phyloP scores from a whole-genome alignment of 441 rosid species.

The Flueggea neowawraea region DNA sequence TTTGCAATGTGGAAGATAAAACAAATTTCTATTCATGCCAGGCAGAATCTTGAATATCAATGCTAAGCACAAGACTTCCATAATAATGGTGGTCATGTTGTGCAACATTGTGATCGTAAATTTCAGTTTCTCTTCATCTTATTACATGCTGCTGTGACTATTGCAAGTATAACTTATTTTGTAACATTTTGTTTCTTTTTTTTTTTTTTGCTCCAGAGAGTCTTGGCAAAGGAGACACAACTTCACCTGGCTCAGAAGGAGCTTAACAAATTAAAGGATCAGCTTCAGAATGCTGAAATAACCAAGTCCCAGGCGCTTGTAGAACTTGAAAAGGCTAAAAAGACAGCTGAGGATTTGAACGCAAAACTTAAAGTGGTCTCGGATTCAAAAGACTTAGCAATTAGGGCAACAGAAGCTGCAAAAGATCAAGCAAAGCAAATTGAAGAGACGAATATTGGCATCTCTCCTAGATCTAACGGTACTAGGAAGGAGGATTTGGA shows the following conservation, averaged over 20 bases:
- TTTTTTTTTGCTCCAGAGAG: slow-evolving; percentile 43
- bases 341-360: slow-evolving; percentile 62
- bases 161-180: background rate
- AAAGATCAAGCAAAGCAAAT: slow-evolving; percentile 47
- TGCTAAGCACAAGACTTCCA: background rate
- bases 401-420: slow-evolving; percentile 64
- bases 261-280: slow-evolving; percentile 69
- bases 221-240: slow-evolving; percentile 79
- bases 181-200: background rate
- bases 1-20: too few species aligned
- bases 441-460: slow-evolving; percentile 43
- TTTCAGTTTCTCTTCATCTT: background rate
- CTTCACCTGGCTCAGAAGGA: slow-evolving; percentile 86
- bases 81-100: background rate
- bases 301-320: slow-evolving; percentile 65
- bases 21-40: too few species aligned
- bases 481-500: slow-evolving; percentile 53
- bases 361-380: slow-evolving; percentile 49
- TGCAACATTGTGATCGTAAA: too few species aligned
- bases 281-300: slow-evolving; percentile 68
- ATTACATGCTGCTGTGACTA: background rate
- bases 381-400: slow-evolving; percentile 58
- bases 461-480: slow-evolving; percentile 36
- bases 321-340: slow-evolving; percentile 75
- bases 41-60: too few species aligned